These are phyloP conservation scores for Asterophora lycoperdoides DNA, from an alignment of 768 basidiomycete species.

Conservation along the genomic window DNA sequence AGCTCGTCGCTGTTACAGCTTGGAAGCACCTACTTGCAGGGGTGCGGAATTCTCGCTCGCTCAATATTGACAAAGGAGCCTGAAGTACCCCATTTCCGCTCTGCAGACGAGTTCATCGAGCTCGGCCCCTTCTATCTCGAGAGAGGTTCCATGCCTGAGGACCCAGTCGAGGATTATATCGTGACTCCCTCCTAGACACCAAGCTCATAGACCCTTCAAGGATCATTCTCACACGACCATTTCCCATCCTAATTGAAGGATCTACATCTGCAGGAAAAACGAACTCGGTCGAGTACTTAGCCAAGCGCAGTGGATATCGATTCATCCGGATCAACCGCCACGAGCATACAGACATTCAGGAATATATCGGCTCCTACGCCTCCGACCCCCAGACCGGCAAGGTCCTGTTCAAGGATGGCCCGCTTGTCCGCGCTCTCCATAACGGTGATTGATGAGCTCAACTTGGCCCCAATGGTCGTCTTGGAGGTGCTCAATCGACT, in stretches of 20 bases:
- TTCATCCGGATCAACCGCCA: slow-evolving; percentile 99
- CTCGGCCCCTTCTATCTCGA: slow-evolving; percentile 91
- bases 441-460: slow-evolving; percentile 95
- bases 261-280: slow-evolving; percentile 98
- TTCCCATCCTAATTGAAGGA: slow-evolving; percentile 95
- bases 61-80: slow-evolving; percentile 76
- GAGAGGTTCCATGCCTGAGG: slow-evolving; percentile 63
- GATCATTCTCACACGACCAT: slow-evolving; percentile 81
- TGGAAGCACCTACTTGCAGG: slow-evolving; percentile 75
- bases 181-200: slow-evolving; percentile 88
- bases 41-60: slow-evolving; percentile 72
- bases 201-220: slow-evolving; percentile 95
- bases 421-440: slow-evolving; percentile 88
- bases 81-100: slow-evolving; percentile 39
- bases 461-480: slow-evolving; percentile 96
- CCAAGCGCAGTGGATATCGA: slow-evolving; percentile 85
- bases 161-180: slow-evolving; percentile 78
- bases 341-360: slow-evolving; percentile 99
- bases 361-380: slow-evolving; percentile 95
- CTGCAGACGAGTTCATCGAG: slow-evolving; percentile 61
- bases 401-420: slow-evolving; percentile 89
- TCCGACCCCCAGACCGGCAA: slow-evolving; percentile 93
- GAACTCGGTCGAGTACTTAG: slow-evolving; percentile 93
- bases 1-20: slow-evolving; percentile 61
- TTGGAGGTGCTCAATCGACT: slow-evolving; percentile 95